phyloP scores from a whole-genome alignment of 176 grass and related monocot genomes.

The Oryza nivara region DNA sequence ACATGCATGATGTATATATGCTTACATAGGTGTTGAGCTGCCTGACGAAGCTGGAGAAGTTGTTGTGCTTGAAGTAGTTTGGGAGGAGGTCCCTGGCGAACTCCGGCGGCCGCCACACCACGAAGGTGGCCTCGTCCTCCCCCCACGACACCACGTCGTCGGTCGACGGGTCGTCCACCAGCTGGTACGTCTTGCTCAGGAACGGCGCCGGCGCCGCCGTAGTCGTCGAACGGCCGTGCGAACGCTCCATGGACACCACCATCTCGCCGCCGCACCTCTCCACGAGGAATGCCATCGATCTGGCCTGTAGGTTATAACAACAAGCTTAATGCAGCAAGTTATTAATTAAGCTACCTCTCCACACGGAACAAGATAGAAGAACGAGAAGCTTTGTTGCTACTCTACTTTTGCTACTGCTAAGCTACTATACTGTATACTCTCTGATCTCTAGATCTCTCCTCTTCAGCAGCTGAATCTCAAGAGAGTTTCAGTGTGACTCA shows the following conservation, averaged over 20 bases:
- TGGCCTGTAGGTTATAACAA: no score
- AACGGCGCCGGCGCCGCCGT: conserved; percentile 63
- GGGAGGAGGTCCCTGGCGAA: conserved; percentile 85
- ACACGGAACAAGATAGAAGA: neutral
- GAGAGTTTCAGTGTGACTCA: conserved; percentile 15
- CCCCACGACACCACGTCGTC: conserved; percentile 89
- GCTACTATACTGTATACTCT: neutral
- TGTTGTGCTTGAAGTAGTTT: conserved; percentile 95
- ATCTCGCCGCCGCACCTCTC: conserved; percentile 46
- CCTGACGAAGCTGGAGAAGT: conserved; percentile 96
- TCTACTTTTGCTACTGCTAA: no score
- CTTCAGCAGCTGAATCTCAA: conserved; percentile 33
- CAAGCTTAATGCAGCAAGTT: neutral
- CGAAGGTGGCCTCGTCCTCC: conserved; percentile 69
- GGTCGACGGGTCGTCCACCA: conserved; percentile 76
- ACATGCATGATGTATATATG: neutral
- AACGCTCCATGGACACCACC: conserved; percentile 44
- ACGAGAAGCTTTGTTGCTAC: neutral
- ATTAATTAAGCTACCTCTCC: neutral
- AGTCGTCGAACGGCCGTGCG: conserved; percentile 16
- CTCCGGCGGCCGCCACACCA: conserved; percentile 77
- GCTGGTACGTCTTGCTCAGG: conserved; percentile 83
- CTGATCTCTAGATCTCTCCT: conserved; percentile 7
- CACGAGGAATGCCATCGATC: conserved; percentile 41
- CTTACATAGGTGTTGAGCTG: conserved; percentile 95